Percentiles rank a stretch among this genome's conserved stretches.
Evolutionary conservation across 2,329 filamentous ascomycete genomes (phyloP).

Genomic region (Trematosphaeria pertusa): DNA sequence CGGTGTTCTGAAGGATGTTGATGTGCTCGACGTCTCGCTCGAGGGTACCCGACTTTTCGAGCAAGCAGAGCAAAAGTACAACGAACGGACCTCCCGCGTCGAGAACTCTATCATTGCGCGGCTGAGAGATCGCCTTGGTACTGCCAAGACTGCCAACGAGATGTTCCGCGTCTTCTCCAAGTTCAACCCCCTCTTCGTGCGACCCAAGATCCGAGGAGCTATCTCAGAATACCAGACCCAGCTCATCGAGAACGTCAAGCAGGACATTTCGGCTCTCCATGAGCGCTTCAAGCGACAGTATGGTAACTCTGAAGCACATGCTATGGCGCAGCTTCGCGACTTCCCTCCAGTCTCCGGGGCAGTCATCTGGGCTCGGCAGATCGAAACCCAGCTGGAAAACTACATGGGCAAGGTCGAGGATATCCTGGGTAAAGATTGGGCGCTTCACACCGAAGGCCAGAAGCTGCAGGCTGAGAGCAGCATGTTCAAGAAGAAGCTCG

Average conservation of each 20-base stretch:
- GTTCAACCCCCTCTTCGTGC: slow-evolving; percentile 97
- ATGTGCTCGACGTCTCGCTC: slow-evolving; percentile 88
- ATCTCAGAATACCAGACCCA: slow-evolving; percentile 98
- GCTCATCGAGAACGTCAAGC: slow-evolving; percentile 96
- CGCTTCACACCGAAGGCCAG: slow-evolving; percentile 90
- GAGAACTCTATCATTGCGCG: slow-evolving; percentile 99
- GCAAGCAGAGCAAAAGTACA: slow-evolving; percentile 93
- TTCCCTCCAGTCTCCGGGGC: slow-evolving; percentile 94
- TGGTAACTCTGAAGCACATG: slow-evolving; percentile 95
- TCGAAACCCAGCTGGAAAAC: slow-evolving; percentile 90
- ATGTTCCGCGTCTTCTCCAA: slow-evolving; percentile 99
- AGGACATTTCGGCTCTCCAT: slow-evolving; percentile 90
- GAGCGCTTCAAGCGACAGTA: slow-evolving; percentile 99
- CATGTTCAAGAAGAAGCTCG: slow-evolving; percentile 94
- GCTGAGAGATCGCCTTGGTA: slow-evolving; percentile 88
- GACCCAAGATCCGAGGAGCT: slow-evolving; percentile 97
- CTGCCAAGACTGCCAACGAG: slow-evolving; percentile 95
- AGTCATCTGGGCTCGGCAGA: slow-evolving; percentile 97
- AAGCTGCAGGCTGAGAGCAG: slow-evolving; percentile 91
- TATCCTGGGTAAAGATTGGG: slow-evolving; percentile 93
- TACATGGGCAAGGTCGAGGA: slow-evolving; percentile 99
- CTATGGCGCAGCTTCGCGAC: slow-evolving; percentile 97
- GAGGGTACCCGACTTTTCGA: slow-evolving; percentile 93
- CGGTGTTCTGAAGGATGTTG: slow-evolving; percentile 90
- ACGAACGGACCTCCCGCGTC: slow-evolving; percentile 93